Conservation (phyloP, 2,329 filamentous ascomycete species). For the Didymella sp. region DNA sequence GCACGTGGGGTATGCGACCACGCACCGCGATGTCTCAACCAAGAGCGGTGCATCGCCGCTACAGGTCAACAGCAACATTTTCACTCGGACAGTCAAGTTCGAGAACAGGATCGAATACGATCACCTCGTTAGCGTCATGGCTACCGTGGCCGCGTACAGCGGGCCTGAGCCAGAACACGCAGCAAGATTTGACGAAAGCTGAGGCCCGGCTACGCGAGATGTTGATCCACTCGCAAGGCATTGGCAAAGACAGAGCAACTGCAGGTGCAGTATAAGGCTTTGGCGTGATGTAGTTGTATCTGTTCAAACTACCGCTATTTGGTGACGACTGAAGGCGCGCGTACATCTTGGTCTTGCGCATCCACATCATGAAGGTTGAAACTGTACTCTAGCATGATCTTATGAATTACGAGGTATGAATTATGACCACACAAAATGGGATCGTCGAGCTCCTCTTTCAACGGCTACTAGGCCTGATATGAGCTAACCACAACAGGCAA, state of each 20-base stretch:
- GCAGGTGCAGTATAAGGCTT: constrained; percentile 29
- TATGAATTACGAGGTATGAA: constrained; percentile 21
- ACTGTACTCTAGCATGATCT: constrained; percentile 9
- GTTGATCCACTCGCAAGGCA: constrained; percentile 35
- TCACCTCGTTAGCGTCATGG: constrained; percentile 46
- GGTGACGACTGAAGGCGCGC: background rate
- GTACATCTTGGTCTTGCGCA: background rate
- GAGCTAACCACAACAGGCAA: constrained; percentile 10
- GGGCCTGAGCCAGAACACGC: constrained; percentile 22
- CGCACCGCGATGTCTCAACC: constrained; percentile 23
- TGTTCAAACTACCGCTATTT: background rate
- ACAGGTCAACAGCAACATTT: constrained; percentile 32
- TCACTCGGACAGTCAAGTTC: constrained; percentile 15
- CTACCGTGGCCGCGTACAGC: constrained; percentile 44
- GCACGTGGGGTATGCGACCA: constrained; percentile 16
- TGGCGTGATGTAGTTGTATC: background rate
- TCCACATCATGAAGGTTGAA: constrained; percentile 2
- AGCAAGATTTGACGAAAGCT: constrained; percentile 40
- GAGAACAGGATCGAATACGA: constrained; percentile 35
- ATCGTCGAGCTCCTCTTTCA: background rate
- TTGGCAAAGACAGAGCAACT: constrained; percentile 39
- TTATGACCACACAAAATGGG: background rate
- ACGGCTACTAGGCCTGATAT: background rate
- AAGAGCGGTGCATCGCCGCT: constrained; percentile 29
- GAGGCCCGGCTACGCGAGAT: constrained; percentile 44